Conservation (phyloP, 805 yeast genomes). For the Saccharomycopsis sp. region DNA sequence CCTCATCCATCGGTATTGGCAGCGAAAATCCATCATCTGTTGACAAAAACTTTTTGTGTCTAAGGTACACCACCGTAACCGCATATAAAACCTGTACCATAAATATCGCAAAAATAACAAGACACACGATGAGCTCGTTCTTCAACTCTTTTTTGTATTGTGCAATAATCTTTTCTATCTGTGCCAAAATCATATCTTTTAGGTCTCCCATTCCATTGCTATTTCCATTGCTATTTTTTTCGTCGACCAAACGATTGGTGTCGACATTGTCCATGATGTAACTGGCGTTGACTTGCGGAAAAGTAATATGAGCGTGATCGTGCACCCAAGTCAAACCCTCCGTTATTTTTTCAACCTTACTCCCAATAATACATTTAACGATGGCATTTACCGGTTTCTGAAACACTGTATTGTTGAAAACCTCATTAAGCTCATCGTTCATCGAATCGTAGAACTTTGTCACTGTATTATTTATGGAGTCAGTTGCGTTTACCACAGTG, state of each 20-base stretch:
- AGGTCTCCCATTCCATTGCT: slow-evolving; percentile 2
- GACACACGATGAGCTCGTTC: slow-evolving; percentile 42
- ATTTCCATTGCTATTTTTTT: slow-evolving; percentile 6
- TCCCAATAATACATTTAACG: slow-evolving; percentile 72
- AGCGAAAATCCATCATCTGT: slow-evolving; percentile 1
- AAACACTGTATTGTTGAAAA: slow-evolving; percentile 65
- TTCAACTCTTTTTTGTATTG: slow-evolving; percentile 33
- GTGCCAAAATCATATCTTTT: neutral
- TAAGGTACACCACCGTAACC: slow-evolving; percentile 13
- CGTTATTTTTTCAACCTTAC: slow-evolving; percentile 60
- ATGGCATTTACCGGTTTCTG: slow-evolving; percentile 56
- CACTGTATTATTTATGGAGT: slow-evolving; percentile 54
- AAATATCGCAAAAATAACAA: slow-evolving; percentile 44
- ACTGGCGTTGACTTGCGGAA: slow-evolving; percentile 45
- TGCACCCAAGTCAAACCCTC: slow-evolving; percentile 76
- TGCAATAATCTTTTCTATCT: slow-evolving; percentile 25
- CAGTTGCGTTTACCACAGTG: slow-evolving; percentile 52
- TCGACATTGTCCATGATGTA: slow-evolving; percentile 25
- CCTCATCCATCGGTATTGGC: neutral
- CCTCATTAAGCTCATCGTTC: slow-evolving; percentile 47
- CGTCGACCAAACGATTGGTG: slow-evolving; percentile 8
- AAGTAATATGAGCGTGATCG: slow-evolving; percentile 47
- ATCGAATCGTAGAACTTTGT: slow-evolving; percentile 49
- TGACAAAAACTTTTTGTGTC: neutral
- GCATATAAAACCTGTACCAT: slow-evolving; percentile 38